These are phyloP conservation scores for Venturiaceae sp. DNA, from an alignment of 2,329 filamentous ascomycete genomes.

Conservation along the genomic window DNA sequence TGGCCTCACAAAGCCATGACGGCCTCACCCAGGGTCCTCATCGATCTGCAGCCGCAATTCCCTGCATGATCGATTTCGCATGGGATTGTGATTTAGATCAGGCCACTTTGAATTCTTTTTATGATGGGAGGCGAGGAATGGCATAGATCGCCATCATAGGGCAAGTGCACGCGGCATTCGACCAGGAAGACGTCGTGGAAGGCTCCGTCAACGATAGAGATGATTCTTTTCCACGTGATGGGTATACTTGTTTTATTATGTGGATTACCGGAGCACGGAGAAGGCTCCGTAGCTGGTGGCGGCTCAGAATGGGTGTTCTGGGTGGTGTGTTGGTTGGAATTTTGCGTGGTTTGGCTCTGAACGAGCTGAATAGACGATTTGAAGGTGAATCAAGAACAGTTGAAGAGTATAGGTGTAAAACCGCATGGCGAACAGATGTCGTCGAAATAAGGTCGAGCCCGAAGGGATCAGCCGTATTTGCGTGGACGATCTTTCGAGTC, in stretches of 20 bases:
- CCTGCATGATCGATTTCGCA: not conserved
- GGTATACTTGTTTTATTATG: not conserved
- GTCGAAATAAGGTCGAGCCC: not conserved
- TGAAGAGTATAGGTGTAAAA: too few species aligned
- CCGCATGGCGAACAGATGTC: not conserved
- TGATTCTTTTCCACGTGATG: not conserved
- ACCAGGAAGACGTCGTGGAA: not conserved
- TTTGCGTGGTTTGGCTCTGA: not conserved
- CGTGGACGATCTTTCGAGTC: not conserved
- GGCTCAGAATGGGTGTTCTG: too few species aligned
- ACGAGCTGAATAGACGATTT: not conserved
- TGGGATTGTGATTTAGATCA: not conserved
- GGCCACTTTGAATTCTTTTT: not conserved
- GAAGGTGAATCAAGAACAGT: not conserved
- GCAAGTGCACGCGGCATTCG: not conserved
- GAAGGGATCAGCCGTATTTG: not conserved
- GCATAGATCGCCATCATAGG: not conserved
- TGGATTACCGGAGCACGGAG: not conserved
- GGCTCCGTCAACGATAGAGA: not conserved
- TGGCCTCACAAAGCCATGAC: not conserved
- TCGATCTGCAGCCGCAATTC: not conserved
- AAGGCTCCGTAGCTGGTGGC: not conserved
- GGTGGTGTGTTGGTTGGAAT: not conserved
- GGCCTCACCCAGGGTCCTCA: not conserved
- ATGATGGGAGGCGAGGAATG: not conserved